Evolutionary conservation across 1,139 yeast species (phyloP).

Genomic region (Geotrichum candidum): DNA sequence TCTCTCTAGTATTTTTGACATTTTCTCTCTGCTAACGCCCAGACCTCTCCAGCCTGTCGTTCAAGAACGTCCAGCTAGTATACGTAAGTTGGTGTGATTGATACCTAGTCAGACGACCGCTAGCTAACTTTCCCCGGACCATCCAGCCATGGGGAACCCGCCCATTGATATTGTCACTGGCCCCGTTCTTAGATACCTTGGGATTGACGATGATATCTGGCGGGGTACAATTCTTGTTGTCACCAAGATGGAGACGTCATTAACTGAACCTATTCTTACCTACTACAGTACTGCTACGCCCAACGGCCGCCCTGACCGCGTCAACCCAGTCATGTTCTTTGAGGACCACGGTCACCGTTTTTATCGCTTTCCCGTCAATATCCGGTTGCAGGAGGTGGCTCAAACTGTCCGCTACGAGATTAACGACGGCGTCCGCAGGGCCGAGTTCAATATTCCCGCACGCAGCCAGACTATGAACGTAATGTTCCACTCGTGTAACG

Average conservation of each 20-base stretch:
- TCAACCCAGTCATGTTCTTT: slow-evolving; percentile 29
- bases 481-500: slow-evolving; percentile 83
- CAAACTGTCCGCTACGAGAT: slow-evolving; percentile 29
- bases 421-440: slow-evolving; percentile 42
- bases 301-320: not conserved
- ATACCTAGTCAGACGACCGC: not conserved
- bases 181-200: slow-evolving; percentile 64
- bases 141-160: slow-evolving; percentile 28
- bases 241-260: slow-evolving; percentile 38
- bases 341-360: slow-evolving; percentile 50
- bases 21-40: no score
- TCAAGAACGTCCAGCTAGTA: slow-evolving; percentile 2
- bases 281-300: not conserved
- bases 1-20: no score
- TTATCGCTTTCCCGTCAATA: slow-evolving; percentile 54
- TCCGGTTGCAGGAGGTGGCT: slow-evolving; percentile 26
- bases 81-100: slow-evolving; percentile 2
- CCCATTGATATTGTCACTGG: slow-evolving; percentile 60
- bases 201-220: slow-evolving; percentile 52
- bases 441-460: slow-evolving; percentile 54
- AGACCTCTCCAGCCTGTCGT: no score
- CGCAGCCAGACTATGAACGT: slow-evolving; percentile 63
- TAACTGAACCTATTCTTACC: slow-evolving; percentile 2
- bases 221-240: slow-evolving; percentile 63
- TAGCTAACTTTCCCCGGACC: slow-evolving; percentile 1